These are phyloP conservation scores for Mycena latifolia DNA, from an alignment of 768 basidiomycete genomes.

Conservation along the genomic window DNA sequence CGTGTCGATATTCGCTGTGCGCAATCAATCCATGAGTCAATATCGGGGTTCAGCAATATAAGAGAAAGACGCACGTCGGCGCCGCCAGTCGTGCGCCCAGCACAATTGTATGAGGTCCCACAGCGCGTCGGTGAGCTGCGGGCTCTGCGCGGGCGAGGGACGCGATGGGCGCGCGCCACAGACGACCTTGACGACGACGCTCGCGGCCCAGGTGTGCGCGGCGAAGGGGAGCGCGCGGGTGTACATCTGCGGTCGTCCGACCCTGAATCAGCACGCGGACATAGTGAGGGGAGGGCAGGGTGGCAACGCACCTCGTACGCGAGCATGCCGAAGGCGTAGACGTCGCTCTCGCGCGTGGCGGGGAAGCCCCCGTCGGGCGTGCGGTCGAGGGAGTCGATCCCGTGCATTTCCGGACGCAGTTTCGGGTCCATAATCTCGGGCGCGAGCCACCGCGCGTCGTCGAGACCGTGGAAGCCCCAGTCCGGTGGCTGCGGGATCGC, in stretches of 20 bases:
- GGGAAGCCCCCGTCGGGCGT: constrained; percentile 17
- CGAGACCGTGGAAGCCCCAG: constrained; percentile 40
- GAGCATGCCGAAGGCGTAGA: constrained; percentile 48
- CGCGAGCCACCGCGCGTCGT: constrained; percentile 46
- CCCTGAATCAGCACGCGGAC: not conserved
- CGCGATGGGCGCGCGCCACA: constrained; percentile 13
- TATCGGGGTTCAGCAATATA: not conserved
- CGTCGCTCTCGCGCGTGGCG: constrained; percentile 40
- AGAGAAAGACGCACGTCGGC: constrained; percentile 24
- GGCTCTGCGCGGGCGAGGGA: not conserved
- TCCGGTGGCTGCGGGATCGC: constrained; percentile 44
- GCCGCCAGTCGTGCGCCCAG: constrained; percentile 25
- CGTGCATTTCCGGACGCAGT: constrained; percentile 7
- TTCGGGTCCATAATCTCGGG: constrained; percentile 42
- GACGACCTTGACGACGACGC: constrained; percentile 25
- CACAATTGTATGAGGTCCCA: constrained; percentile 23
- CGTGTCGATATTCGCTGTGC: not conserved
- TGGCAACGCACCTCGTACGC: constrained; percentile 47
- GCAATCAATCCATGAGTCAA: not conserved
- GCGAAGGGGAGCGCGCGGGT: constrained; percentile 28
- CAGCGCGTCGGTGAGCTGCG: constrained; percentile 20
- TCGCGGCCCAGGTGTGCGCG: constrained; percentile 15
- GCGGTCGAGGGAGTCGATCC: not conserved
- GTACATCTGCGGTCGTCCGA: constrained; percentile 21
- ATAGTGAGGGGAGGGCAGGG: not conserved